A percentile compares a stretch with the other conserved stretches of the same genome.
These are phyloP conservation scores for Ganoderma resinaceum DNA, from an alignment of 1,284 basidiomycete genomes.

Conservation along the genomic window DNA sequence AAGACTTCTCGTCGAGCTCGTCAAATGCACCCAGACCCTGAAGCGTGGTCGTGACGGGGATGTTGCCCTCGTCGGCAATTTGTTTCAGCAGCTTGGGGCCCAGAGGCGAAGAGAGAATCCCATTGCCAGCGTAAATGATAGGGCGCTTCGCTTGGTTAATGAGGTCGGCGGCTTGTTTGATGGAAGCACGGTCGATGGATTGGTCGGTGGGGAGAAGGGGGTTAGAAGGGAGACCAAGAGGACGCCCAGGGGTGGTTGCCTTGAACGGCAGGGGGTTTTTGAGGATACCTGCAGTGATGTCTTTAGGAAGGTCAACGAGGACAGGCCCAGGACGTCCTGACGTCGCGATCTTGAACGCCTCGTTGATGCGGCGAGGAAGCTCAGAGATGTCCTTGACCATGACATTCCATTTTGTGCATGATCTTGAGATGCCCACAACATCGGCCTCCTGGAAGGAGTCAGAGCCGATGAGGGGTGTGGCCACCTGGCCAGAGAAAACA, in stretches of 20 bases:
- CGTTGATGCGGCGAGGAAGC: slow-evolving; percentile 95
- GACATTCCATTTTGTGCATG: slow-evolving; percentile 99
- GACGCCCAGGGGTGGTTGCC: slow-evolving; percentile 85
- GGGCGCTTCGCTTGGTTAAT: slow-evolving; percentile 94
- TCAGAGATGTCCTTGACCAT: slow-evolving; percentile 99
- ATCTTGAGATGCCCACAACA: slow-evolving; percentile 93
- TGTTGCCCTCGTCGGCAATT: slow-evolving; percentile 87
- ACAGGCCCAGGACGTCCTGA: slow-evolving; percentile 97
- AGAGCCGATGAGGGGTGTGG: slow-evolving; percentile 96
- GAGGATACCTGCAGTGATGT: slow-evolving; percentile 93
- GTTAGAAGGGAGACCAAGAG: slow-evolving; percentile 81
- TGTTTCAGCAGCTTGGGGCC: slow-evolving; percentile 87
- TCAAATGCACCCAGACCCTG: slow-evolving; percentile 97
- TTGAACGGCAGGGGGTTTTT: slow-evolving; percentile 66
- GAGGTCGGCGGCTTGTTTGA: slow-evolving; percentile 86
- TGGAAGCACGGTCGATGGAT: slow-evolving; percentile 67
- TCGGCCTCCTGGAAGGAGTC: slow-evolving; percentile 99
- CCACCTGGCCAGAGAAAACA: slow-evolving; percentile 97
- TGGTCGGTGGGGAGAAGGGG: slow-evolving; percentile 66
- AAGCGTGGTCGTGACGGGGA: slow-evolving; percentile 96
- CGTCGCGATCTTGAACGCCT: slow-evolving; percentile 99
- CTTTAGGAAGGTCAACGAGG: slow-evolving; percentile 97
- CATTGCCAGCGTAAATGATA: slow-evolving; percentile 94
- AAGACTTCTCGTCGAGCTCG: slow-evolving; percentile 85
- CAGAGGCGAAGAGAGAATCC: slow-evolving; percentile 83